Evolutionary conservation across 805 yeast genomes (phyloP).

Genomic region (Ogataea ramenticola): DNA sequence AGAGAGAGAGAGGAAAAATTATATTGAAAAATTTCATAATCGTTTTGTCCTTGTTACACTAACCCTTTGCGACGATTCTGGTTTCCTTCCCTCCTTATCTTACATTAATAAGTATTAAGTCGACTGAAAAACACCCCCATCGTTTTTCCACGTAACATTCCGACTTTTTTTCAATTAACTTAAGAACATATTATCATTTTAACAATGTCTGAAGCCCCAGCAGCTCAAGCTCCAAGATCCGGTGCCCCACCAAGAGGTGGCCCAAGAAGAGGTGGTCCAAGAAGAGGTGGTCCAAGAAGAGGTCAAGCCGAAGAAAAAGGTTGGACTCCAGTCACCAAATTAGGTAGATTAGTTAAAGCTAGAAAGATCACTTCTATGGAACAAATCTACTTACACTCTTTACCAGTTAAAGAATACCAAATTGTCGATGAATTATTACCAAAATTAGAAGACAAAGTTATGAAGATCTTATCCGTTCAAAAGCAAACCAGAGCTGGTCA

Average conservation of each 20-base stretch:
- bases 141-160: constrained; percentile 67
- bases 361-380: constrained; percentile 95
- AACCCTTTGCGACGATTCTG: too few species aligned
- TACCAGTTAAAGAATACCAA: constrained; percentile 99
- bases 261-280: constrained; percentile 43
- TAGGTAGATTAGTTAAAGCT: constrained; percentile 99
- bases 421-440: constrained; percentile 96
- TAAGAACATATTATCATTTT: constrained; percentile 7
- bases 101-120: constrained; percentile 17
- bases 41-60: too few species aligned
- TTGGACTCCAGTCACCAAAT: constrained; percentile 99
- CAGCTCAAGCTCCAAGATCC: constrained; percentile 26
- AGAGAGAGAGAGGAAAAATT: not conserved
- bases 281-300: constrained; percentile 67
- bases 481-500: constrained; percentile 99
- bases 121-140: constrained; percentile 67
- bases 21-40: too few species aligned
- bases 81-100: not conserved
- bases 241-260: constrained; percentile 8
- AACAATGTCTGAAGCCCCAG: constrained; percentile 40
- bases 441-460: constrained; percentile 94
- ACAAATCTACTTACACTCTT: constrained; percentile 98
- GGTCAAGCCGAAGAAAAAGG: constrained; percentile 94
- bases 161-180: constrained; percentile 34
- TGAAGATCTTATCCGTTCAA: constrained; percentile 99